phyloP scores from a whole-genome alignment of 352 stramenopile species.

The Phytophthora sansomeana region DNA sequence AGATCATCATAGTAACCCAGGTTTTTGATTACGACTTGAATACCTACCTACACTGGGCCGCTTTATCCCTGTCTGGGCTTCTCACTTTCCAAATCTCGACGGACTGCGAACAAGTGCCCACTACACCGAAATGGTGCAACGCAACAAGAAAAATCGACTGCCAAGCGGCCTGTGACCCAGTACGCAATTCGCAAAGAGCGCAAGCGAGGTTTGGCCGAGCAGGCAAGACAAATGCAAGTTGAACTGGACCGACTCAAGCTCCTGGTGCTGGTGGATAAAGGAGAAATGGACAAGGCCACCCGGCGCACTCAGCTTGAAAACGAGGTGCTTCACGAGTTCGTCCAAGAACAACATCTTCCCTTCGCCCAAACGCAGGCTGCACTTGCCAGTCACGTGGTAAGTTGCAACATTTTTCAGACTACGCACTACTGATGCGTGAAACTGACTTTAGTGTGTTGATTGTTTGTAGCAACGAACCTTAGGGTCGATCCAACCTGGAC shows the following conservation, averaged over 20 bases:
- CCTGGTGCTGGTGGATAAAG: conserved; percentile 23
- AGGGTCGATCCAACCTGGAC: conserved; percentile 8
- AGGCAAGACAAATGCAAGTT: conserved; percentile 35
- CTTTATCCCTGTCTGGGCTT: too few relatives aligned
- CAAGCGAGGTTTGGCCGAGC: conserved; percentile 27
- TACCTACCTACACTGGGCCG: too few relatives aligned
- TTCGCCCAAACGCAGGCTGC: conserved; percentile 27
- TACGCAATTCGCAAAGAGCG: conserved; percentile 44
- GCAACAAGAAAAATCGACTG: background rate
- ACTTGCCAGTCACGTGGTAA: conserved; percentile 13
- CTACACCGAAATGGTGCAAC: background rate
- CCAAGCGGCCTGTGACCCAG: conserved; percentile 24
- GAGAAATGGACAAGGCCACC: conserved; percentile 10
- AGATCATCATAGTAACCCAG: background rate
- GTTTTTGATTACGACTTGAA: background rate
- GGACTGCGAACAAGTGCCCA: background rate
- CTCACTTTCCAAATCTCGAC: background rate
- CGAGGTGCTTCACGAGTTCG: conserved; percentile 15
- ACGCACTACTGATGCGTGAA: conserved; percentile 10
- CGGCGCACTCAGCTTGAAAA: conserved; percentile 17
- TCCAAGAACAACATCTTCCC: conserved; percentile 28
- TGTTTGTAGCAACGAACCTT: conserved; percentile 27
- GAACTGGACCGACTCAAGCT: conserved; percentile 44
- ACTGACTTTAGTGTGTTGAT: background rate
- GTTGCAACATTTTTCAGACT: too few relatives aligned